Conservation (phyloP, 139 green algal genomes). For the Coelastrella sp. region DNA sequence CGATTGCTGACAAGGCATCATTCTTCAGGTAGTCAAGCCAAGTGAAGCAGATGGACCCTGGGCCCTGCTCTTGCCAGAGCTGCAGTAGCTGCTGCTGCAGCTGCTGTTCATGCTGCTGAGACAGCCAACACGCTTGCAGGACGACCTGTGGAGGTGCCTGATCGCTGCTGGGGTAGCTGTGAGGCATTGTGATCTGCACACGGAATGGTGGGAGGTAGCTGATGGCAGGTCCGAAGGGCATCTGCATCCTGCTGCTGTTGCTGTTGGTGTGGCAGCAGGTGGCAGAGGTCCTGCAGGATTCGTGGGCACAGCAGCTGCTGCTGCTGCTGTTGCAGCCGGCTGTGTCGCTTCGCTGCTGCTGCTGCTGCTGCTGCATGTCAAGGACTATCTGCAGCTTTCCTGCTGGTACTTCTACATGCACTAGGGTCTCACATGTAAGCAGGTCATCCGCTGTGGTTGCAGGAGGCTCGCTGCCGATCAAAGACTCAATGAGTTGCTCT, state of each 20-base stretch:
- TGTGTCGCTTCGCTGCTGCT: neutral
- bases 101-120: neutral
- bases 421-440: slow-evolving; percentile 1
- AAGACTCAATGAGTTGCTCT: slow-evolving; percentile 36
- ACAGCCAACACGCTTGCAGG: slow-evolving; percentile 63
- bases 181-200: slow-evolving; percentile 54
- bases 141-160: slow-evolving; percentile 13
- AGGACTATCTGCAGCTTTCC: slow-evolving; percentile 54
- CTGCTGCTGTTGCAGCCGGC: neutral
- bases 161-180: slow-evolving; percentile 53
- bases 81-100: slow-evolving; percentile 49
- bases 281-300: neutral
- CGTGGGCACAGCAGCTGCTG: neutral
- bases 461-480: slow-evolving; percentile 35
- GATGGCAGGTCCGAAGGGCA: slow-evolving; percentile 41
- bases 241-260: neutral
- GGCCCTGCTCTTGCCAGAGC: slow-evolving; percentile 58
- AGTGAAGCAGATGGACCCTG: slow-evolving; percentile 57
- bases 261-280: slow-evolving; percentile 32
- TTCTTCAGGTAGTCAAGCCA: slow-evolving; percentile 73
- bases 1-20: slow-evolving; percentile 51
- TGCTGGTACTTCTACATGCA: slow-evolving; percentile 50
- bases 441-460: slow-evolving; percentile 18
- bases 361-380: slow-evolving; percentile 21
- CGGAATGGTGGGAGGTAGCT: slow-evolving; percentile 58